Conservation (phyloP, 2,329 filamentous ascomycete species). For the Botryotinia globosa region DNA sequence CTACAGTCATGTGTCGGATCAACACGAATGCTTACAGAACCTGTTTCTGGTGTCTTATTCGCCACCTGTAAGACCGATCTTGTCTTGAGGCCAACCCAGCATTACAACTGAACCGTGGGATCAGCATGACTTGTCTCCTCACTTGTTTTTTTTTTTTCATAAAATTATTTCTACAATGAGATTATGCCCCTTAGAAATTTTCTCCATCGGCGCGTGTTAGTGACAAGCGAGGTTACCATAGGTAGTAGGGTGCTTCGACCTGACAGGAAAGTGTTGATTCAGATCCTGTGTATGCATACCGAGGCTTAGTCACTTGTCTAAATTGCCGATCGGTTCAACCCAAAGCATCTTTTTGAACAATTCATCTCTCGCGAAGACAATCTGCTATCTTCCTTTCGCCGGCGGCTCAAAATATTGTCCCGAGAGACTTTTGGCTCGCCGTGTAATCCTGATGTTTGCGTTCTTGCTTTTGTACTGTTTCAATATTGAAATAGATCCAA, state of each 20-base stretch:
- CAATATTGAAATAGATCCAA: neutral
- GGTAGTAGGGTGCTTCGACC: neutral
- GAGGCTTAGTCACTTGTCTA: neutral
- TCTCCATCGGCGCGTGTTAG: neutral
- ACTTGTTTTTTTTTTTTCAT: neutral
- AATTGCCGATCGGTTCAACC: neutral
- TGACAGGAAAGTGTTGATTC: neutral
- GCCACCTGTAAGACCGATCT: neutral
- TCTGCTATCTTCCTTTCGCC: neutral
- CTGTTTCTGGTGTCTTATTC: neutral
- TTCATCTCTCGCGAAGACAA: neutral
- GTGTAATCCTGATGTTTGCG: constrained; percentile 2
- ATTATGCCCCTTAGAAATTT: neutral
- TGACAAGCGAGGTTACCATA: neutral
- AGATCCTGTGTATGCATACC: neutral
- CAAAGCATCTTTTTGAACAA: neutral
- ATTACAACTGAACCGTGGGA: neutral
- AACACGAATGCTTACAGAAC: constrained; percentile 7
- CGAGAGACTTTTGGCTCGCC: neutral
- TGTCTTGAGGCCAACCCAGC: neutral
- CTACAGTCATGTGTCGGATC: neutral
- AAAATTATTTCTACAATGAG: neutral
- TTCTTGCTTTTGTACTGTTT: neutral
- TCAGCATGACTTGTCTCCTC: neutral
- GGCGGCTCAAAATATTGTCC: neutral